Percentiles rank a stretch among this genome's conserved stretches.
Evolutionary conservation across 179 eudicot genomes (phyloP).

Genomic region (Amaranthus tricolor): DNA sequence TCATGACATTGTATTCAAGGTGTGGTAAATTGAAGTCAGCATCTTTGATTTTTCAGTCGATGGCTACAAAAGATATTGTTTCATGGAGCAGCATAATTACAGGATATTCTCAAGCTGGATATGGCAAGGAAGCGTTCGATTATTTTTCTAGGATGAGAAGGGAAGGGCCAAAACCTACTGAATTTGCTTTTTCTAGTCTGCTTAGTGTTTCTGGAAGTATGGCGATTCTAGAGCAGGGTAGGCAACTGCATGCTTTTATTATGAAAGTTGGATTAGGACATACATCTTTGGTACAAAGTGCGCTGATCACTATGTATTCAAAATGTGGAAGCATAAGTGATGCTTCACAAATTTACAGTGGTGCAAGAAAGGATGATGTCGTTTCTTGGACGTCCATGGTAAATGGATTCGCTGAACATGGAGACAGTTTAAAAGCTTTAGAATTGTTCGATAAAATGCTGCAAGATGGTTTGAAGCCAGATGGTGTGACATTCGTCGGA

Average conservation of each 20-base stretch:
- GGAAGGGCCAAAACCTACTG: constrained; percentile 78
- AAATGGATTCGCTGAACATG: constrained; percentile 91
- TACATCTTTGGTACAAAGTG: constrained; percentile 55
- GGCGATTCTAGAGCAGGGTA: constrained; percentile 89
- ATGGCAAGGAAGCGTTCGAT: constrained; percentile 66
- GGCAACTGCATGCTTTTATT: constrained; percentile 72
- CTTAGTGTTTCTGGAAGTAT: constrained; percentile 68
- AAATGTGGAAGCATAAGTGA: constrained; percentile 81
- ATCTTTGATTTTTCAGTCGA: constrained; percentile 44
- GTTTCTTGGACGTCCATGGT: constrained; percentile 96
- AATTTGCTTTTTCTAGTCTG: constrained; percentile 71
- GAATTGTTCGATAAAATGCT: constrained; percentile 60
- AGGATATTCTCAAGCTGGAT: constrained; percentile 73
- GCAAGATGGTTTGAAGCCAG: constrained; percentile 58
- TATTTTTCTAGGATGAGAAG: constrained; percentile 63
- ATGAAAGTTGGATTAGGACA: constrained; percentile 60
- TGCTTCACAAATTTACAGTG: constrained; percentile 50
- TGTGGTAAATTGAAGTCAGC: constrained; percentile 54
- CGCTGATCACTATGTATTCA: constrained; percentile 81
- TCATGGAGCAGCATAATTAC: constrained; percentile 91
- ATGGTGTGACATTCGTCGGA: constrained; percentile 78
- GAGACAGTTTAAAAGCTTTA: constrained; percentile 65
- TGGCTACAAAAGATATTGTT: constrained; percentile 62
- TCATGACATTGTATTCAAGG: constrained; percentile 74
- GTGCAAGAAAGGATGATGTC: constrained; percentile 42